phyloP scores from a whole-genome alignment of 2,329 filamentous ascomycete genomes.

The Xylaria sp. region DNA sequence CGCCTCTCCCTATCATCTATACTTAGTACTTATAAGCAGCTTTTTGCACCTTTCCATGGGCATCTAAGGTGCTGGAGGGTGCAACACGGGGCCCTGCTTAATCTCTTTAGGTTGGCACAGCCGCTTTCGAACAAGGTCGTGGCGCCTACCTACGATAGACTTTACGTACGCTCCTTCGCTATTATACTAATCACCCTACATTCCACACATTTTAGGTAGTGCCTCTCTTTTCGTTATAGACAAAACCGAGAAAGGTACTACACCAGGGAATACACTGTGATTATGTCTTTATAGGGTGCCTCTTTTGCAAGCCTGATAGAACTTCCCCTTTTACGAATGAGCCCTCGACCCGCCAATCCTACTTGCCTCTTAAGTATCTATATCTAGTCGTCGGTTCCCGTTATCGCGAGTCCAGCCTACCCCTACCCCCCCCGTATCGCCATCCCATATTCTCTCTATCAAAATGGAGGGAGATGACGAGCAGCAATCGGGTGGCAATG shows the following conservation, averaged over 20 bases:
- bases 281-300: neutral
- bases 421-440: neutral
- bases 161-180: neutral
- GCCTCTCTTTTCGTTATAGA: neutral
- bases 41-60: neutral
- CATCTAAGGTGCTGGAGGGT: neutral
- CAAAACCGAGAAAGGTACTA: neutral
- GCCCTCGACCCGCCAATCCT: neutral
- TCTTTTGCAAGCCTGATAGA: neutral
- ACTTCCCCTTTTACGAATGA: neutral
- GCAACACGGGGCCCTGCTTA: neutral
- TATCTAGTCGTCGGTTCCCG: neutral
- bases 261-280: neutral
- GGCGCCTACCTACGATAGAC: neutral
- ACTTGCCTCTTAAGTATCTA: neutral
- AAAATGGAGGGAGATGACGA: constrained; percentile 24
- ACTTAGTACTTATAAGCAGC: neutral
- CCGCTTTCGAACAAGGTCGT: no score
- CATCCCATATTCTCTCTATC: neutral
- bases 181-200: neutral
- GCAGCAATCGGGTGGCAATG: neutral
- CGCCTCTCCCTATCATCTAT: neutral
- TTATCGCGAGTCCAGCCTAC: neutral
- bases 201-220: neutral
- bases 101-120: neutral